Percentiles rank a stretch among this genome's conserved stretches.
phyloP scores from a whole-genome alignment of 148 eudicot species.

The Limonium bicolor region DNA sequence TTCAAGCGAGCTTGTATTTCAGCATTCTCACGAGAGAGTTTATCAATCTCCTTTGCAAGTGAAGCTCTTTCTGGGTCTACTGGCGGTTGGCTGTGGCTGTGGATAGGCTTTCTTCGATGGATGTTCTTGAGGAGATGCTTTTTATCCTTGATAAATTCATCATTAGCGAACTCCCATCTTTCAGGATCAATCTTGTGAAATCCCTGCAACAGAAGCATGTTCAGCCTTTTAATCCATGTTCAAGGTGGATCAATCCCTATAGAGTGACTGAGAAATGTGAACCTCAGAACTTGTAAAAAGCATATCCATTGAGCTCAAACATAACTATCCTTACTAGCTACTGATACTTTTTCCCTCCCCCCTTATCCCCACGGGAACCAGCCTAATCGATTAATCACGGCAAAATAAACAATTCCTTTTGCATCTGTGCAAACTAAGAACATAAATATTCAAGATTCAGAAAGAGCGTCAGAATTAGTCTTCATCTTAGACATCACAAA shows the following conservation, averaged over 20 bases:
- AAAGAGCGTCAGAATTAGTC: too few species aligned
- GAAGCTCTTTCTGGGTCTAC: constrained; percentile 73
- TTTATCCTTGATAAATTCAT: constrained; percentile 64
- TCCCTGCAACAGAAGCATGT: constrained; percentile 35
- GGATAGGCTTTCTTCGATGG: constrained; percentile 84
- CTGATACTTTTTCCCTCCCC: background rate
- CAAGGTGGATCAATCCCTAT: too few species aligned
- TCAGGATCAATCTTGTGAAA: constrained; percentile 92
- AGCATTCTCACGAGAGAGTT: constrained; percentile 55
- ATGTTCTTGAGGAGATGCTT: constrained; percentile 85
- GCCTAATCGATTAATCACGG: background rate
- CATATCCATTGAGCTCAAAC: too few species aligned
- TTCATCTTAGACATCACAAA: too few species aligned
- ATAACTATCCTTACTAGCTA: background rate
- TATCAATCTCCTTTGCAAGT: constrained; percentile 81
- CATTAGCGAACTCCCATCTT: constrained; percentile 91
- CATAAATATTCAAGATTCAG: too few species aligned
- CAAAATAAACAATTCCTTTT: too few species aligned
- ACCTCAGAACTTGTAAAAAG: too few species aligned
- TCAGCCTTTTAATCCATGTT: background rate
- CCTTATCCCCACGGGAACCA: background rate
- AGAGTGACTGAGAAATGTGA: too few species aligned
- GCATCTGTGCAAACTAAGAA: too few species aligned
- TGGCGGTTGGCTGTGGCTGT: constrained; percentile 88
- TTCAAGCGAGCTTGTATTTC: constrained; percentile 34